A percentile compares a stretch with the other conserved stretches of the same genome.
These are phyloP conservation scores for Chytriomyces confervae DNA, from an alignment of 192 early-diverging fungal species.

Conservation along the genomic window DNA sequence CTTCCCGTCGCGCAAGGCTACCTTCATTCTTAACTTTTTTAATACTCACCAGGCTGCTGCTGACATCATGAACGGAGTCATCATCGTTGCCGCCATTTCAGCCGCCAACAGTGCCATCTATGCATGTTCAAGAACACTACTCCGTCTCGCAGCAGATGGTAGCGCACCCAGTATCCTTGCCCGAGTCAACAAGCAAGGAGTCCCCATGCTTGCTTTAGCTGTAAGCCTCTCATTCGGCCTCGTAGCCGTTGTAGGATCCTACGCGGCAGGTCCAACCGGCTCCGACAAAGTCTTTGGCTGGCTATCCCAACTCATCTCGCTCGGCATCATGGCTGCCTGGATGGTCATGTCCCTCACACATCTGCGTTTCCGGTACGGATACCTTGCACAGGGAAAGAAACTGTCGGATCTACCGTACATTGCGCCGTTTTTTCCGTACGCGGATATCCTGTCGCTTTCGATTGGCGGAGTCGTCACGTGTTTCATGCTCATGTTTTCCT, in stretches of 20 bases:
- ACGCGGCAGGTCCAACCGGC: slow-evolving; percentile 44
- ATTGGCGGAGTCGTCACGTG: not conserved
- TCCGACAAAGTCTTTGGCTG: slow-evolving; percentile 50
- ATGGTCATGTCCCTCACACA: slow-evolving; percentile 13
- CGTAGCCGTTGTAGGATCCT: slow-evolving; percentile 59
- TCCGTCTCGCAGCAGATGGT: slow-evolving; percentile 64
- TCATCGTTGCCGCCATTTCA: slow-evolving; percentile 69
- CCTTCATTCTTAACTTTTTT: not conserved
- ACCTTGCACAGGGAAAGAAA: not conserved
- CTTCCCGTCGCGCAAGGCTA: not conserved
- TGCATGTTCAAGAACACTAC: slow-evolving; percentile 68
- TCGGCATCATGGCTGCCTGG: slow-evolving; percentile 13
- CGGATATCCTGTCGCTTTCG: not conserved
- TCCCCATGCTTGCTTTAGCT: slow-evolving; percentile 64
- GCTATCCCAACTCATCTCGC: slow-evolving; percentile 34
- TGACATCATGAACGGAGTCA: slow-evolving; percentile 77
- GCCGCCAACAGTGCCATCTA: slow-evolving; percentile 81
- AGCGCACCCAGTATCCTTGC: slow-evolving; percentile 65
- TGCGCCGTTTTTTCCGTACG: slow-evolving; percentile 23
- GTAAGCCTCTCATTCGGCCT: slow-evolving; percentile 61
- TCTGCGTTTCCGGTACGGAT: slow-evolving; percentile 19
- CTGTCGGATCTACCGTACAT: slow-evolving; percentile 15
- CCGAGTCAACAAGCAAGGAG: slow-evolving; percentile 55
- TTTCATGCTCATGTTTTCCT: not conserved
- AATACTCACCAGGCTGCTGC: slow-evolving; percentile 39